Percentiles rank a stretch among this genome's conserved stretches.
Evolutionary conservation across 805 yeast genomes (phyloP).

Genomic region (Phaffomyces thermotolerans): DNA sequence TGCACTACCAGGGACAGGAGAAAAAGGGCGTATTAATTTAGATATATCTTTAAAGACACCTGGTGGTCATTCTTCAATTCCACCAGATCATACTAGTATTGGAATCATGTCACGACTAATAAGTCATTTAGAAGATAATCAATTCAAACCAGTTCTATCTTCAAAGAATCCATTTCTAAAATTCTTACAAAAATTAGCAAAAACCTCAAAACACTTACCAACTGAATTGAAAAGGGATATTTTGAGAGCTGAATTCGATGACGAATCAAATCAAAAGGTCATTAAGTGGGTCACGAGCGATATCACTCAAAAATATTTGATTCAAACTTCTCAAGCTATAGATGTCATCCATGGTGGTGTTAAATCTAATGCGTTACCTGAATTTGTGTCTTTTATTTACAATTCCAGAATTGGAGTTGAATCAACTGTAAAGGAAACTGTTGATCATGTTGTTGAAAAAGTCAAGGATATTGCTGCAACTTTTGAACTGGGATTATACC

Average conservation of each 20-base stretch:
- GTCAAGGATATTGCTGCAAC: constrained; percentile 35
- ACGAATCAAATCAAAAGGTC: constrained; percentile 27
- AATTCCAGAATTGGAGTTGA: constrained; percentile 55
- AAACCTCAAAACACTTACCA: constrained; percentile 27
- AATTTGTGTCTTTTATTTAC: constrained; percentile 39
- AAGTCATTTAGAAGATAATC: constrained; percentile 47
- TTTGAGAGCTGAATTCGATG: constrained; percentile 26
- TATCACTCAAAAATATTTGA: constrained; percentile 5
- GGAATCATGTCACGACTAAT: constrained; percentile 61
- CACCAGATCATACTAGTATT: constrained; percentile 75
- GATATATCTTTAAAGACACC: constrained; percentile 44
- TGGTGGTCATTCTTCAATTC: constrained; percentile 75
- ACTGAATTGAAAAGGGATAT: constrained; percentile 24
- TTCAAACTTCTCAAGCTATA: constrained; percentile 33
- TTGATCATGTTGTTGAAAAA: constrained; percentile 27
- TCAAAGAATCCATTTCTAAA: constrained; percentile 53
- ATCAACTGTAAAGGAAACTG: constrained; percentile 27
- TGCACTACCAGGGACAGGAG: constrained; percentile 51
- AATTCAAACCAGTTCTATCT: constrained; percentile 36
- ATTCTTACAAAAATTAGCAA: constrained; percentile 52
- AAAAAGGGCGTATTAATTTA: constrained; percentile 54
- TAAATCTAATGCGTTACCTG: constrained; percentile 64
- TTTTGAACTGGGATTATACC: constrained; percentile 27
- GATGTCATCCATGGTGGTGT: constrained; percentile 60
- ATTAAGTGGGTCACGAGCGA: constrained; percentile 11